Conservation (phyloP, 257 asterid species). For the Catharanthus roseus region DNA sequence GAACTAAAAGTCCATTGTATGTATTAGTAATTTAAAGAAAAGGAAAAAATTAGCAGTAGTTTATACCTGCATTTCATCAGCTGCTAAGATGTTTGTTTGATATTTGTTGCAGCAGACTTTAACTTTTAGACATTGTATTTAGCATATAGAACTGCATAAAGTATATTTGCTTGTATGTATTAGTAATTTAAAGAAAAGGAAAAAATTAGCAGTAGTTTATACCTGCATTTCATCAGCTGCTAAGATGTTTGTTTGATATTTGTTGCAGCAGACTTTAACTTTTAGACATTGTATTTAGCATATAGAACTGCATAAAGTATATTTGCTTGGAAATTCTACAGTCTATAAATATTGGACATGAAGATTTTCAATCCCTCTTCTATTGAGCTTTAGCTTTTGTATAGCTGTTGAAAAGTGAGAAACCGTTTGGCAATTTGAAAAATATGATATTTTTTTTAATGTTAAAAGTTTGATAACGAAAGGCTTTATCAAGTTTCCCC, state of each 20-base stretch:
- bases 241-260: not conserved
- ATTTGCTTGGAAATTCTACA: not conserved
- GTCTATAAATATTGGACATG: not conserved
- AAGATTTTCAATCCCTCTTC: not conserved
- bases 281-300: not conserved
- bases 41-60: not conserved
- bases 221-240: not conserved
- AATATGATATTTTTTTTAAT: not conserved
- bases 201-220: not conserved
- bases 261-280: not conserved
- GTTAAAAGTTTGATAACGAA: not conserved
- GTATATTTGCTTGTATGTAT: not conserved
- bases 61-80: not conserved
- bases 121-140: not conserved
- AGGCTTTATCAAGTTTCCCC: not conserved
- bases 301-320: not conserved
- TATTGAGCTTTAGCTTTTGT: not conserved
- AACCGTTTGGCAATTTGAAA: not conserved
- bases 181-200: not conserved
- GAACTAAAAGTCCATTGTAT: not conserved
- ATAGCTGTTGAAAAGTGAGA: not conserved
- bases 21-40: not conserved
- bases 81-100: not conserved
- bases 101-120: not conserved
- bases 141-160: not conserved